These are phyloP conservation scores for Taxillus chinensis DNA, from an alignment of 164 flowering plant species.

Conservation along the genomic window DNA sequence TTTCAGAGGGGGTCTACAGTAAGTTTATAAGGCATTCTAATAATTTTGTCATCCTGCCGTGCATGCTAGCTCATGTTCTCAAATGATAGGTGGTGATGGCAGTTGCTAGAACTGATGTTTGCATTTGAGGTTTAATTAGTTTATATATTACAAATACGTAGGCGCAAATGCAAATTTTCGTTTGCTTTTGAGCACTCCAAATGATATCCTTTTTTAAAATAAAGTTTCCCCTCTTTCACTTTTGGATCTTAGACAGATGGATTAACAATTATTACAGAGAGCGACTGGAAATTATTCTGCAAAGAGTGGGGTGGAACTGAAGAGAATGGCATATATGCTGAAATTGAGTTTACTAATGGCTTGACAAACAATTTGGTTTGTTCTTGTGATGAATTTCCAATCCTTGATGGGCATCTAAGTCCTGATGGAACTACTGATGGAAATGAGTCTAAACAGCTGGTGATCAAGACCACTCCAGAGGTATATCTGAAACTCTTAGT, in stretches of 20 bases:
- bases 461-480: constrained; percentile 61
- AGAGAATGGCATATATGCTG: constrained; percentile 50
- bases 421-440: constrained; percentile 34
- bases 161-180: too few species aligned
- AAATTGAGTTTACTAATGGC: constrained; percentile 31
- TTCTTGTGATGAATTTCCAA: constrained; percentile 30
- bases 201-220: too few species aligned
- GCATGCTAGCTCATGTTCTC: too few species aligned
- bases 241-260: constrained; percentile 65
- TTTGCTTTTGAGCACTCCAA: too few species aligned
- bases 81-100: too few species aligned
- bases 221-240: constrained; percentile 1
- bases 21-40: constrained; percentile 24
- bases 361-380: constrained; percentile 20
- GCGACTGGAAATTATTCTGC: constrained; percentile 85
- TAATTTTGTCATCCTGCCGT: too few species aligned
- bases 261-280: constrained; percentile 56
- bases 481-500: constrained; percentile 24
- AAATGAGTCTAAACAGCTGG: constrained; percentile 26
- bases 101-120: too few species aligned
- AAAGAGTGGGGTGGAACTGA: constrained; percentile 71
- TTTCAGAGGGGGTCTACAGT: constrained; percentile 51
- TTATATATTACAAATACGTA: background rate
- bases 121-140: background rate
- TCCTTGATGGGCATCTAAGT: constrained; percentile 28